A percentile compares a stretch with the other conserved stretches of the same genome.
These are phyloP conservation scores for Dendrothele bispora DNA, from an alignment of 768 basidiomycete species.

Conservation along the genomic window DNA sequence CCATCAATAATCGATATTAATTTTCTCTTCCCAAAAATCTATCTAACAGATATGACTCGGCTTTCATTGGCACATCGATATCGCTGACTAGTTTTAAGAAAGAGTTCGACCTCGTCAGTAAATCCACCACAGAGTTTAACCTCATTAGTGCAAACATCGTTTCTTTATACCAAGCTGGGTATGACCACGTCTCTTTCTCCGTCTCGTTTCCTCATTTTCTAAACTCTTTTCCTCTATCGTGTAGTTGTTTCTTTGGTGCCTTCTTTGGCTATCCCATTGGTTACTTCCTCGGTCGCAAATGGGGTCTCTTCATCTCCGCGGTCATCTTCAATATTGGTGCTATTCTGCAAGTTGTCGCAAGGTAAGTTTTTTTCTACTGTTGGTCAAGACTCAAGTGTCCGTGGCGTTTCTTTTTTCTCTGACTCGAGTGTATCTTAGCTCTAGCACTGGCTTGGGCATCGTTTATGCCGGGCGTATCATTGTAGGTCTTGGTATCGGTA, in stretches of 20 bases:
- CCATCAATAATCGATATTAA: no score
- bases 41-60: background rate
- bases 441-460: constrained; percentile 32
- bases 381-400: background rate
- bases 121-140: constrained; percentile 28
- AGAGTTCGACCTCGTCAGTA: constrained; percentile 39
- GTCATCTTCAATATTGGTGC: constrained; percentile 42
- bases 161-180: constrained; percentile 46
- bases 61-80: constrained; percentile 7
- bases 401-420: background rate
- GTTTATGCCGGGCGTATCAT: constrained; percentile 44
- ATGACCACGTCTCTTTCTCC: background rate
- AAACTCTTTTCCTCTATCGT: background rate
- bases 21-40: background rate
- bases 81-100: constrained; percentile 37
- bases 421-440: constrained; percentile 14
- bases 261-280: constrained; percentile 36
- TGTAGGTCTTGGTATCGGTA: constrained; percentile 41
- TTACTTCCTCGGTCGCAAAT: constrained; percentile 37
- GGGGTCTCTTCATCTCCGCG: constrained; percentile 29
- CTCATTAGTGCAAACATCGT: constrained; percentile 44
- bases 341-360: constrained; percentile 32
- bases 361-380: constrained; percentile 16
- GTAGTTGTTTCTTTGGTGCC: constrained; percentile 39
- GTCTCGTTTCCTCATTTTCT: background rate